These are phyloP conservation scores for Odonthalia washingtoniensis DNA, from an alignment of 31 red algal genomes.

Conservation along the genomic window DNA sequence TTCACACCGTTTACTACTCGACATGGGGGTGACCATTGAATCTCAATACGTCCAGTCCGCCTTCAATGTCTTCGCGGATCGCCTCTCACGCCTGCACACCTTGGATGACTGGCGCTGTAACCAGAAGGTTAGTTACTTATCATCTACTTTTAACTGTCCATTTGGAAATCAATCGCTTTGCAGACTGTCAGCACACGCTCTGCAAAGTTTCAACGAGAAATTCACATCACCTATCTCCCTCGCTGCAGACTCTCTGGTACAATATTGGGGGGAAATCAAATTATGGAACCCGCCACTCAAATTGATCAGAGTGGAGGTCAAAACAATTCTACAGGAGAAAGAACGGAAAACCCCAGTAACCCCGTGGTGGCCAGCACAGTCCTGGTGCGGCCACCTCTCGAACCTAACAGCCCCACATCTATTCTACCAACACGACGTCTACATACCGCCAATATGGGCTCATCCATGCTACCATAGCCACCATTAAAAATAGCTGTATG, in stretches of 20 bases:
- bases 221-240: neutral
- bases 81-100: neutral
- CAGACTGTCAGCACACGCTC: neutral
- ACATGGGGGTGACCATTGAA: conserved; percentile 3
- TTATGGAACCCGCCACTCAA: too few species aligned
- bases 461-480: neutral
- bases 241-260: neutral
- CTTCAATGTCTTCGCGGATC: conserved; percentile 26
- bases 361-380: conserved; percentile 28
- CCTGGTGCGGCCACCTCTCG: neutral
- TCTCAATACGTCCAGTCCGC: conserved; percentile 30
- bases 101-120: neutral
- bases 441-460: conserved; percentile 13
- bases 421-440: neutral
- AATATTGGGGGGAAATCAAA: conserved; percentile 41
- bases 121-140: neutral
- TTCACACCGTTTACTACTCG: neutral
- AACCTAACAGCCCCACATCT: neutral
- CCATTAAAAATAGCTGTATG: neutral
- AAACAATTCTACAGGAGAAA: too few species aligned
- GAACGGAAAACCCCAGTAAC: too few species aligned
- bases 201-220: neutral
- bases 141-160: neutral
- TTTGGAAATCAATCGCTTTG: neutral
- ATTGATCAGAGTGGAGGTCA: too few species aligned